Evolutionary conservation across 371 early-diverging fungal species (phyloP).

Genomic region (Chytridium lagenaria): DNA sequence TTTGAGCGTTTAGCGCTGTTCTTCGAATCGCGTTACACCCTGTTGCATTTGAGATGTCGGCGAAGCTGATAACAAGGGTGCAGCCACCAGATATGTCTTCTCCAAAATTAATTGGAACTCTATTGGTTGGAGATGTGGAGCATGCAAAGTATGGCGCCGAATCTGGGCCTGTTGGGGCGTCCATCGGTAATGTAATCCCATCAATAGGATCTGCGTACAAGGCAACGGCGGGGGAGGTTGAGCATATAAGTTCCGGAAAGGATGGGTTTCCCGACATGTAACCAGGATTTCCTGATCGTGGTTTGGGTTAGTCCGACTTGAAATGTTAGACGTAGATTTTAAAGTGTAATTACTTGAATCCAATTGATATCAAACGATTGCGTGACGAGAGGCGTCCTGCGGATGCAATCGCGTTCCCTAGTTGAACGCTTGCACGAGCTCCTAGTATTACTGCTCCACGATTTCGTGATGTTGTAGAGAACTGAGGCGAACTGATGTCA

Average conservation of each 20-base stretch:
- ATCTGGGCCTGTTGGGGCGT: slow-evolving; percentile 1
- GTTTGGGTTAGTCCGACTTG: slow-evolving; percentile 12
- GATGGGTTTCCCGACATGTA: slow-evolving; percentile 37
- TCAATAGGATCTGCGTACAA: slow-evolving; percentile 28
- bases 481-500: slow-evolving; percentile 22
- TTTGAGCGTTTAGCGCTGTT: slow-evolving; percentile 28
- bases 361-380: slow-evolving; percentile 24
- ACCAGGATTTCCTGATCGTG: slow-evolving; percentile 46
- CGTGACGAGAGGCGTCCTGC: slow-evolving; percentile 10
- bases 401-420: background rate
- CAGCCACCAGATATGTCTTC: slow-evolving; percentile 44
- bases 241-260: too few relatives aligned
- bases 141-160: background rate
- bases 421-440: slow-evolving; percentile 2
- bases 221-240: slow-evolving; percentile 33
- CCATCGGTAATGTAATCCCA: slow-evolving; percentile 35
- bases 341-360: slow-evolving; percentile 19
- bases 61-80: slow-evolving; percentile 33
- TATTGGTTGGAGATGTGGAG: slow-evolving; percentile 23
- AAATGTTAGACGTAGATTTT: background rate
- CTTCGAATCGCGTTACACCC: slow-evolving; percentile 30
- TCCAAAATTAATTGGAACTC: slow-evolving; percentile 39
- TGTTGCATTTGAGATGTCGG: slow-evolving; percentile 15
- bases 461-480: slow-evolving; percentile 16
- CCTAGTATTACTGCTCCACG: slow-evolving; percentile 14